A percentile compares a stretch with the other conserved stretches of the same genome.
Evolutionary conservation across 2,329 filamentous ascomycete species (phyloP).

Genomic region (Paraconiothyrium brasiliense): DNA sequence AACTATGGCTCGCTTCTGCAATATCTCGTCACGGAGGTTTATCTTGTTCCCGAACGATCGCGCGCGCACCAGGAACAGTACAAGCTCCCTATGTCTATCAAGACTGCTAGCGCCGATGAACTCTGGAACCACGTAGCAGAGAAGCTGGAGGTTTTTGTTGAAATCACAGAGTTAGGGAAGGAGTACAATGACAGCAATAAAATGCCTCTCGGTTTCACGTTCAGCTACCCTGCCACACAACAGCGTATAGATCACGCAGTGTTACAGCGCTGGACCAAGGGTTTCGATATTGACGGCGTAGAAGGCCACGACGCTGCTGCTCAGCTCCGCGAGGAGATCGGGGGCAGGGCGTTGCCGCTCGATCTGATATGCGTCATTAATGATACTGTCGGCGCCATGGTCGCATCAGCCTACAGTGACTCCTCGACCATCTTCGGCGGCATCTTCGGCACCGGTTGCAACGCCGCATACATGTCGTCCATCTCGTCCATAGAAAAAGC

Average conservation of each 20-base stretch:
- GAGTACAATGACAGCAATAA: constrained; percentile 68
- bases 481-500: constrained; percentile 83
- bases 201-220: constrained; percentile 90
- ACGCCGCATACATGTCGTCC: constrained; percentile 92
- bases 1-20: no score
- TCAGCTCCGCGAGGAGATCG: constrained; percentile 82
- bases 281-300: constrained; percentile 91
- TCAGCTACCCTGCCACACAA: constrained; percentile 93
- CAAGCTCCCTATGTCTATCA: constrained; percentile 91
- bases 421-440: constrained; percentile 85
- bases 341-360: constrained; percentile 79
- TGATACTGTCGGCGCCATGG: constrained; percentile 90
- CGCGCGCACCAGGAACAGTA: constrained; percentile 83
- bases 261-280: constrained; percentile 96
- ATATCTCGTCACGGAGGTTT: neutral
- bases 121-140: constrained; percentile 96
- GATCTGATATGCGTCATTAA: constrained; percentile 88
- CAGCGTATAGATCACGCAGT: constrained; percentile 93
- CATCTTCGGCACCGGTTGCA: constrained; percentile 94
- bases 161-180: constrained; percentile 78
- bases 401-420: constrained; percentile 90
- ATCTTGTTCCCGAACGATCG: neutral
- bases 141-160: constrained; percentile 88
- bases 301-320: constrained; percentile 91
- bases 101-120: constrained; percentile 83